A percentile compares a stretch with the other conserved stretches of the same genome.
Conservation (phyloP, 1,139 yeast species). For the Geotrichum siamense region DNA sequence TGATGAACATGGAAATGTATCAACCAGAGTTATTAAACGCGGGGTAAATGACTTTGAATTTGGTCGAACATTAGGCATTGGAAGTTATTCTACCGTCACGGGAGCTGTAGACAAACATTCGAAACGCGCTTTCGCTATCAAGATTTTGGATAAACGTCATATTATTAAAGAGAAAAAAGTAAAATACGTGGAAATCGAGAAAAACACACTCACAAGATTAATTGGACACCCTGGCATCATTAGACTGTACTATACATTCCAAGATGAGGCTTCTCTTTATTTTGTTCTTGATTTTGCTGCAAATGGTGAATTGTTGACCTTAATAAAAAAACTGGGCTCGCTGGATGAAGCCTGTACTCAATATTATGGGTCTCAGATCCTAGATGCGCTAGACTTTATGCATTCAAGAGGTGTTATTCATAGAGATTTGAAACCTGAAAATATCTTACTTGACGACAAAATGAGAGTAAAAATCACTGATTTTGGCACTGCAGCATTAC, state of each 20-base stretch:
- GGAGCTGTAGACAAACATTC: slow-evolving; percentile 75
- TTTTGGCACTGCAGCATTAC: slow-evolving; percentile 91
- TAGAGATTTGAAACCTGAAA: slow-evolving; percentile 93
- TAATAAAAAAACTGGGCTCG: slow-evolving; percentile 68
- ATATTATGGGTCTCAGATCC: slow-evolving; percentile 67
- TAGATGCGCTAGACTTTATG: slow-evolving; percentile 82
- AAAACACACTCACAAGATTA: slow-evolving; percentile 78
- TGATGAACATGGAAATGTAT: slow-evolving; percentile 42
- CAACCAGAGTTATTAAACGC: slow-evolving; percentile 40
- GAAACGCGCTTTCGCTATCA: slow-evolving; percentile 75
- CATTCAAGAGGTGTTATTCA: slow-evolving; percentile 83
- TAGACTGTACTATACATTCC: slow-evolving; percentile 85
- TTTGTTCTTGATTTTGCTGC: slow-evolving; percentile 91
- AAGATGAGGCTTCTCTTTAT: slow-evolving; percentile 79
- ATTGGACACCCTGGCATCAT: slow-evolving; percentile 86
- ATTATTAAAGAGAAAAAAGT: slow-evolving; percentile 92
- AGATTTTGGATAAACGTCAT: slow-evolving; percentile 85
- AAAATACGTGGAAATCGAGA: slow-evolving; percentile 93
- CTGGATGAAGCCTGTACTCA: slow-evolving; percentile 70
- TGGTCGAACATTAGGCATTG: slow-evolving; percentile 86
- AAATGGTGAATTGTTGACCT: slow-evolving; percentile 79
- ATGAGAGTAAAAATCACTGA: slow-evolving; percentile 90
- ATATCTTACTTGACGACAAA: slow-evolving; percentile 64
- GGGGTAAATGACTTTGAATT: slow-evolving; percentile 79
- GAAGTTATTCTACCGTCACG: slow-evolving; percentile 91